These are phyloP conservation scores for Ceratobasidium sp. DNA, from an alignment of 1,284 basidiomycete genomes.

Conservation along the genomic window DNA sequence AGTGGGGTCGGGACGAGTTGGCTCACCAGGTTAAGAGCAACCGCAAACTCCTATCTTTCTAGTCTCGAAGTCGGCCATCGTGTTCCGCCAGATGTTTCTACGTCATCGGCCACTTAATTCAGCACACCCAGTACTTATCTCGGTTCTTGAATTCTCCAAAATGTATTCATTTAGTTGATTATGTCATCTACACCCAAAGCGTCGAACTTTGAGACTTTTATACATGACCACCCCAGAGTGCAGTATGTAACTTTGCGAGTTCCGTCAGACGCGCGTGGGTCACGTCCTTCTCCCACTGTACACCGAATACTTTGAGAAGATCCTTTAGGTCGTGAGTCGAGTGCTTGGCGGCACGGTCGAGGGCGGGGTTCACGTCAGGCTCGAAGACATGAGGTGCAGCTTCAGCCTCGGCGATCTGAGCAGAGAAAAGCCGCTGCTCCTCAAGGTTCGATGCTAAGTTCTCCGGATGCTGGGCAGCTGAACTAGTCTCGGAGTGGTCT, in stretches of 20 bases:
- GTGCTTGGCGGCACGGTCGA: slow-evolving; percentile 23
- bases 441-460: not conserved
- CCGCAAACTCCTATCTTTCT: too few relatives aligned
- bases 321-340: slow-evolving; percentile 18
- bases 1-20: too few relatives aligned
- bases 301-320: slow-evolving; percentile 31
- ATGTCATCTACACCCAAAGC: not conserved
- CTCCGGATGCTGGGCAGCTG: not conserved
- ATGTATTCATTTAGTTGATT: slow-evolving; percentile 19
- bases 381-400: slow-evolving; percentile 31
- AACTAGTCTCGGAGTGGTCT: not conserved
- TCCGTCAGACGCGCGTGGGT: slow-evolving; percentile 12
- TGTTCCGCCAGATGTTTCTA: slow-evolving; percentile 15
- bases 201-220: not conserved
- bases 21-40: too few relatives aligned
- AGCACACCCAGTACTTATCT: not conserved
- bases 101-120: slow-evolving; percentile 13
- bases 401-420: slow-evolving; percentile 23
- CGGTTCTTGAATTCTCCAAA: too few relatives aligned
- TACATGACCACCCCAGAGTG: slow-evolving; percentile 3
- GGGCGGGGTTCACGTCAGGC: slow-evolving; percentile 26
- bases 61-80: slow-evolving; percentile 11
- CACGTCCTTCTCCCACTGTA: not conserved
- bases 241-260: slow-evolving; percentile 6
- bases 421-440: not conserved